phyloP scores from a whole-genome alignment of 163 green algal species.

The Prototheca cutis region DNA sequence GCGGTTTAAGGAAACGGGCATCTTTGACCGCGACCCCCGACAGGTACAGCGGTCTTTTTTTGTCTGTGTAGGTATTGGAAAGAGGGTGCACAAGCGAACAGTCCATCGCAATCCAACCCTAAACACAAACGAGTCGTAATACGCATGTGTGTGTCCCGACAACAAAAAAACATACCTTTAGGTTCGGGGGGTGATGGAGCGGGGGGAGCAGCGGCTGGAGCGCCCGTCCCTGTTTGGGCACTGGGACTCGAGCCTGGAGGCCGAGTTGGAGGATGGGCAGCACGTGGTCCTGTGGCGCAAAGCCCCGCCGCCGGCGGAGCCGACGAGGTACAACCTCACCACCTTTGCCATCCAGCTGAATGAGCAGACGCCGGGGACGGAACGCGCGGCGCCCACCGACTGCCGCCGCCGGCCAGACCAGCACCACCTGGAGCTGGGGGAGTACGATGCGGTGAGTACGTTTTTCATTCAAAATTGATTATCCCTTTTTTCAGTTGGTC shows the following conservation, averaged over 20 bases:
- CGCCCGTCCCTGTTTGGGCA: conserved; percentile 34
- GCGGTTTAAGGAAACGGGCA: conserved; percentile 58
- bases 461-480: no score
- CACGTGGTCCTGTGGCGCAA: conserved; percentile 35
- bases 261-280: conserved; percentile 25
- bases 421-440: conserved; percentile 46
- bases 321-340: conserved; percentile 52
- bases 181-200: conserved; percentile 41
- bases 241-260: conserved; percentile 45
- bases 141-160: no score
- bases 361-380: conserved; percentile 46
- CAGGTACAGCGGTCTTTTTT: conserved; percentile 46
- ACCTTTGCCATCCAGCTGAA: conserved; percentile 52
- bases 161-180: no score
- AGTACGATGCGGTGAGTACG: conserved; percentile 52
- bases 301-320: conserved; percentile 25
- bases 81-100: no score
- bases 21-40: conserved; percentile 42
- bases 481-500: no score
- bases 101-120: no score
- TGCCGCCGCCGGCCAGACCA: conserved; percentile 63
- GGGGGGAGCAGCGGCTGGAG: conserved; percentile 26
- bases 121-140: no score
- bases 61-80: no score
- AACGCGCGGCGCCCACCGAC: conserved; percentile 51